Evolutionary conservation across 495 filamentous ascomycete genomes (phyloP), one percentile per base, ranked within the genome.

Genomic region (Aspergillus avenaceus): DNA sequence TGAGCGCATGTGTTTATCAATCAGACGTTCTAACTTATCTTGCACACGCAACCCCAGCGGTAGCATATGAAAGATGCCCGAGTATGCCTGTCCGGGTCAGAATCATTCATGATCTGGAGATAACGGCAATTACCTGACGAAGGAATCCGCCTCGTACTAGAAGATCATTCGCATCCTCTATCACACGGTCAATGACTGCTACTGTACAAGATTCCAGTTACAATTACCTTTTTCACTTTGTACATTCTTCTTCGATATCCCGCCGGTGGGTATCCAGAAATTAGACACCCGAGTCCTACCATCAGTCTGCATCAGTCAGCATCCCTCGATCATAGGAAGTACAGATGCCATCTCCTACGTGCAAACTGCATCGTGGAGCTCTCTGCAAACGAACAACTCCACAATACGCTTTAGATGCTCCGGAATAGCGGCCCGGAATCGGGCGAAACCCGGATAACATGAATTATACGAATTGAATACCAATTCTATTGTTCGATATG

Each of bases 51-150:
- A 75, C 3, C 93, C 93, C n/a, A 98, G 73, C 1, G 93, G 93
- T 8, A 98, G 75, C 59, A 96, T 77, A 65, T 98, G 95, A 64
- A 97, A 97, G 27, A 98, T 79, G 5, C 93, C 95, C 4, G 92
- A 80, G 55, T 95, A 83, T 31, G 89, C 86, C 83, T 91, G 21
- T 12, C 12, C 7, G 22, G 13, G 14, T 50, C 12, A 27, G 23
- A 24, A 3, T 37, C 6, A 6, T 9, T n/a, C 28, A 29, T 44
- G 16, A 13, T 19, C 12, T 8, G 14, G 2, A 49, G 12, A 11
- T 22, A 45, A 3, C 12, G 2, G 7, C 12, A 55, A 66, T 27
- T 38, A 85, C 84, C 73, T 89, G 90, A 48, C 89, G 85, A 22
- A 96, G 63, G 55, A 88, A 95, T 1, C 91, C 91, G 28, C 84